Base-by-base conservation (phyloP, 2,329 filamentous ascomycete genomes). In the Colletotrichum sp. region DNA sequence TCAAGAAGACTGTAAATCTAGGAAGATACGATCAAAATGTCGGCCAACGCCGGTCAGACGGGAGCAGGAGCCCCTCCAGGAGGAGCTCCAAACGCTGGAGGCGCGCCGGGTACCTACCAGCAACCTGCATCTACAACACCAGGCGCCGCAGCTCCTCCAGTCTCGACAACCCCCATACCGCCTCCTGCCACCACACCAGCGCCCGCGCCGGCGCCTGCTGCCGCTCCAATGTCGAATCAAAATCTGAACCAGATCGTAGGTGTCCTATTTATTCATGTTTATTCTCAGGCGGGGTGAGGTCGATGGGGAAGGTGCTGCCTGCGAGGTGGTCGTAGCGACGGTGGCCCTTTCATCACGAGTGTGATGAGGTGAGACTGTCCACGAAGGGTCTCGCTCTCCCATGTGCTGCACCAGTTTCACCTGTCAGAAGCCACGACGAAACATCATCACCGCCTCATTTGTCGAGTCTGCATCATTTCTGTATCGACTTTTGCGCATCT, bases 181-280 rank as follows among this genome's bases (percentile, higher is more conserved):
- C 78, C 76, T 30, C 77, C 79, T 60, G 78, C 78, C 34, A 66
- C 79, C 30, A 62, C 77, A 24, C 62, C 74, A 44, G 74, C 69
- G 21, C 77, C 76, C 10, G 36, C 82, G 78, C 66, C 78, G 32
- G 26, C 79, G 75, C 66, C 77, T 79, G 78, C 78, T 82, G 83
- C 80, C 8, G 78, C 80, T 24, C 84, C 86, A 12, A 93, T 95
- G 86, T 95, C 94, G 3, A 95, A 96, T 78, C 95, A 98, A 81
- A 98, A 98, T 82, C 86, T 98, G 2, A 99, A 99, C 81, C 96
- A 98, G 80, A 99, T 99, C 85, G 96, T 98, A 90, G 91, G 96
- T 88, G 34, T 67, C 55, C 16, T 4, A 44, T 64, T 75, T 72
- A 52, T 28, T 67, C 34, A 57, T 32, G 24, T 44, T n/a, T 26